Base-by-base conservation (phyloP, 2,329 filamentous ascomycete genomes). In the Calonectria naviculata region DNA sequence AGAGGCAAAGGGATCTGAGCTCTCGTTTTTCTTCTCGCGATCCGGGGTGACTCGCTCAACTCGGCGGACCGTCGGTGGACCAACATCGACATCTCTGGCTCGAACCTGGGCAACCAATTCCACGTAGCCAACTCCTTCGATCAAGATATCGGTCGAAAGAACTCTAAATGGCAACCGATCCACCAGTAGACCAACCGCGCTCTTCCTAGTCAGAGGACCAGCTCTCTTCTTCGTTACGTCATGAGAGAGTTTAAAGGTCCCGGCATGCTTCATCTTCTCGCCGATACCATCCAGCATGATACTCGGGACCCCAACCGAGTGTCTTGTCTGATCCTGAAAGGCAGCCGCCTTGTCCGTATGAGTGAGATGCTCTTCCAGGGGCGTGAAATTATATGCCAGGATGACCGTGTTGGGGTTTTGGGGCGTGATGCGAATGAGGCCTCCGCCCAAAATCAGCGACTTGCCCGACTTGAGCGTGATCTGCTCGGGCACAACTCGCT, bases 101-200 rank as follows among this genome's bases (percentile, higher is more conserved):
- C 96, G 90, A 12, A 97, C 90, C 83, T 99, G 96, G 4, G 92
- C 92, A 0, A 92, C 92, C 46, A 99, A 83, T 83, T 99, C 97
- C 3, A 99, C 89, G 94, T 97, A 99, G 9, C 97, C 97, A 29
- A 95, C 93, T 2, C 97, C 95, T 81, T 98, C 96, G 61, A 99
- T 91, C 17, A 99, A 85, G 28, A 99, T 91, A 80, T 99, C 97
- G 0, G 93, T 89, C 10, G 93, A 91, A 71, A 97, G 88, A 2
- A 98, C 91, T 17, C 90, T 89, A 82, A 95, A 99, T 0, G 95
- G 94, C 5, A 98, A 85, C 19, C 87, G 85, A 2, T 94, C 91
- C 0, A 93, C 88, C 67, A 89, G 91, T 54, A 92, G 85, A 44
- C 88, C 91, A 52, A 88, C 88, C 2, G 90, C 93, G 61, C 89